phyloP scores from a whole-genome alignment of 768 basidiomycete genomes.

The Termitomyces eurrhizus region DNA sequence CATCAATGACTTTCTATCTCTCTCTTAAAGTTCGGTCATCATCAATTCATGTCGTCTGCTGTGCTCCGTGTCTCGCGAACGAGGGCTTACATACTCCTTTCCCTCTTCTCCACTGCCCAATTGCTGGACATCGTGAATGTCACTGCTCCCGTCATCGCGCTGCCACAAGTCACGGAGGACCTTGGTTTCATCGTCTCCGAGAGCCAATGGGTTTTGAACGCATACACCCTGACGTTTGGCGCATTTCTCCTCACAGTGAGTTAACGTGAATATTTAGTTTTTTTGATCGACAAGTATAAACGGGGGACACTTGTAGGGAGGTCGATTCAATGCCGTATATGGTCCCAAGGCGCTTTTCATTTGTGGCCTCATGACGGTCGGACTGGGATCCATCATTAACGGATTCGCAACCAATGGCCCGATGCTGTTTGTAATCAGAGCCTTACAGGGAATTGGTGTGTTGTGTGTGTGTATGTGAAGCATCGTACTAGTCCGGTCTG shows the following conservation, averaged over 20 bases:
- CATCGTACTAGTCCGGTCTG: neutral
- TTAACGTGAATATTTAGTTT: neutral
- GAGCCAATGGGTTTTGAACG: slow-evolving; percentile 32
- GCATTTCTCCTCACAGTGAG: slow-evolving; percentile 27
- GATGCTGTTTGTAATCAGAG: slow-evolving; percentile 43
- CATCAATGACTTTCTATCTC: neutral
- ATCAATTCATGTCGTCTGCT: neutral
- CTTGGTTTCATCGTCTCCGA: slow-evolving; percentile 14
- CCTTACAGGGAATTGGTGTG: slow-evolving; percentile 42
- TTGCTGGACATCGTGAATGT: slow-evolving; percentile 39
- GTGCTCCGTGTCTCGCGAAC: neutral
- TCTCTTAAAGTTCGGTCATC: neutral
- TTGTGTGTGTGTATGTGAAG: neutral
- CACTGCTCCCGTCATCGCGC: slow-evolving; percentile 30
- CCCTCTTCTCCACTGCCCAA: slow-evolving; percentile 31
- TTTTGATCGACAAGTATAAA: neutral
- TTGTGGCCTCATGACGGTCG: slow-evolving; percentile 34
- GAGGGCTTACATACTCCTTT: slow-evolving; percentile 13
- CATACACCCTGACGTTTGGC: slow-evolving; percentile 35
- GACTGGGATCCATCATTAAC: slow-evolving; percentile 35
- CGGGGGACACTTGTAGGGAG: slow-evolving; percentile 17
- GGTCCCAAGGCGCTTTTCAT: slow-evolving; percentile 36
- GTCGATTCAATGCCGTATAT: slow-evolving; percentile 29
- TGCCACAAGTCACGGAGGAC: slow-evolving; percentile 25
- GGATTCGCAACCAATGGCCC: slow-evolving; percentile 42